Conservation (phyloP, 306 rosid species). For the Trichosanthes cucumerina region DNA sequence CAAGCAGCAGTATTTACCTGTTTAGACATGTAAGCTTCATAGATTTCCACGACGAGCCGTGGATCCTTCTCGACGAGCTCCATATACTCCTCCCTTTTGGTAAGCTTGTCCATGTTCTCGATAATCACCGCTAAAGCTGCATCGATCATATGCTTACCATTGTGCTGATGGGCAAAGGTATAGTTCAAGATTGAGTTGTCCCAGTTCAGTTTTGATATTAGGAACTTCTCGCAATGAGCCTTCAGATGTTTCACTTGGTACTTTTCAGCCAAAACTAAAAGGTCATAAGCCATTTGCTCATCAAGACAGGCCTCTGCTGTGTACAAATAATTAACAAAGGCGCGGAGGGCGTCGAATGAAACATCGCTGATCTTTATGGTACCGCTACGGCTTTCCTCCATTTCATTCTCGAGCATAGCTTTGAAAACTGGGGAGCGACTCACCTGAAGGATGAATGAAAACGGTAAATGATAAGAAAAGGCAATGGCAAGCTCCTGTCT, state of each 20-base stretch:
- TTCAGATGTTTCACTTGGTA: slow-evolving; percentile 78
- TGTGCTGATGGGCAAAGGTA: slow-evolving; percentile 64
- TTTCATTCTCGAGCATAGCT: slow-evolving; percentile 83
- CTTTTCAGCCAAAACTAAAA: slow-evolving; percentile 61
- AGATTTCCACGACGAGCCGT: slow-evolving; percentile 62
- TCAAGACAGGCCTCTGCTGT: slow-evolving; percentile 66
- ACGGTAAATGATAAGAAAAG: neutral
- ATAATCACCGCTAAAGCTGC: slow-evolving; percentile 46
- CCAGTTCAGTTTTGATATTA: slow-evolving; percentile 53
- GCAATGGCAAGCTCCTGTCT: neutral
- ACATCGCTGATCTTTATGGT: slow-evolving; percentile 67
- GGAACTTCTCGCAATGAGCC: slow-evolving; percentile 50
- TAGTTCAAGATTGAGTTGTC: slow-evolving; percentile 48
- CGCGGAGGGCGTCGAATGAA: slow-evolving; percentile 52
- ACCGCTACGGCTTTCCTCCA: slow-evolving; percentile 77
- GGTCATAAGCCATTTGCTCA: slow-evolving; percentile 59
- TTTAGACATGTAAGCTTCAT: slow-evolving; percentile 57
- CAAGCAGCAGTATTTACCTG: slow-evolving; percentile 60
- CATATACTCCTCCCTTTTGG: slow-evolving; percentile 42
- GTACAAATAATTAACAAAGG: slow-evolving; percentile 66
- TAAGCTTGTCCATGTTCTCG: slow-evolving; percentile 56
- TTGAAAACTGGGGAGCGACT: slow-evolving; percentile 76
- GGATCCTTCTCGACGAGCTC: slow-evolving; percentile 65
- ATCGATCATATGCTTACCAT: slow-evolving; percentile 45
- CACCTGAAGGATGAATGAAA: slow-evolving; percentile 21